Evolutionary conservation across 371 early-diverging fungal species (phyloP).

Genomic region (Amoeboradix gromovi): DNA sequence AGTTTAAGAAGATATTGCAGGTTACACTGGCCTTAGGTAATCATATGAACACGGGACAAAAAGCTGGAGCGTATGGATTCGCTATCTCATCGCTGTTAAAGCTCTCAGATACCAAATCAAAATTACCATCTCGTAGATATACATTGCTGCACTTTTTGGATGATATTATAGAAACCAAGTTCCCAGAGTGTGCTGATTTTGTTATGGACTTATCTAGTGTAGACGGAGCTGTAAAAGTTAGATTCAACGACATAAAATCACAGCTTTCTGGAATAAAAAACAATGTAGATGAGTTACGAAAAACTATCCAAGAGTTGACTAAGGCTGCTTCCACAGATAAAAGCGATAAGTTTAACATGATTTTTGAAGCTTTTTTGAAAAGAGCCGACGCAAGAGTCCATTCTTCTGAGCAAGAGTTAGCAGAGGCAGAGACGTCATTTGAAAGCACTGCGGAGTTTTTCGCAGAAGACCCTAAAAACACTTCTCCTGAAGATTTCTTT

Average conservation of each 20-base stretch:
- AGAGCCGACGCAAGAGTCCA: background rate
- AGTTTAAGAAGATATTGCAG: conserved; percentile 14
- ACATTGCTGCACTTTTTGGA: conserved; percentile 1
- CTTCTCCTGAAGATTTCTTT: conserved; percentile 1
- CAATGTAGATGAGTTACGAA: conserved; percentile 1
- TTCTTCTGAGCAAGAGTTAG: background rate
- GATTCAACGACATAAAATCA: background rate
- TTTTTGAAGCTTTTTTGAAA: background rate
- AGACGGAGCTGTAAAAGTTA: conserved; percentile 1
- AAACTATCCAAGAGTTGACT: background rate
- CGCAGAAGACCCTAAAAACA: background rate
- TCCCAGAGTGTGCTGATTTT: background rate
- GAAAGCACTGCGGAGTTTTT: background rate
- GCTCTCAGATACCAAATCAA: conserved; percentile 21
- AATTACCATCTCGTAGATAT: conserved; percentile 5
- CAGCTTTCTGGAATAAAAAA: background rate
- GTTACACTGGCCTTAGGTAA: conserved; percentile 22
- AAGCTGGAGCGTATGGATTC: conserved; percentile 26
- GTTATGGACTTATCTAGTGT: background rate
- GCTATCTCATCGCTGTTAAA: conserved; percentile 16
- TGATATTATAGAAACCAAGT: conserved; percentile 1
- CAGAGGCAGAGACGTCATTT: conserved; percentile 1
- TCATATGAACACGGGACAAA: conserved; percentile 19
- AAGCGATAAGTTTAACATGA: conserved; percentile 1
- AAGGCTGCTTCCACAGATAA: background rate